Evolutionary conservation across 176 grass and related monocot genomes (phyloP), one percentile per base, ranked within the genome.

Genomic region (Chloris gayana): DNA sequence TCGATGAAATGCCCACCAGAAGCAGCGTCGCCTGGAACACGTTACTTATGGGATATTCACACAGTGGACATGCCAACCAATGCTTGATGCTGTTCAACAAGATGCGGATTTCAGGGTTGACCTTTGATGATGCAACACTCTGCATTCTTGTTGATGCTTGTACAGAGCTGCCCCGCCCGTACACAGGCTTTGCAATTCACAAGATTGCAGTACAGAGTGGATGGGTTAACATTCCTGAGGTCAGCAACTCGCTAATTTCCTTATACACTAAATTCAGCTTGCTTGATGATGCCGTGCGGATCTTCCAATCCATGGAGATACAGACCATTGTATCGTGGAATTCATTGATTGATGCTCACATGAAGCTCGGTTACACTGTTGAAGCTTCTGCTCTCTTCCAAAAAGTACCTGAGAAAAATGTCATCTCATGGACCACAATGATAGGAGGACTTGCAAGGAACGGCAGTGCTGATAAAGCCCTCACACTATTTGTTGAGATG

Each of bases 201-300:
- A 76, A 82, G 46, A 38, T 88, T 25, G 26, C 69, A 3, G 11
- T 91, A 9, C 88, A 88, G 50, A 84, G 67, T 70, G 80, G 86
- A 72, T 91, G 79, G 80, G 74, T 29, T 71, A 32, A 18, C 18
- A 34, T 83, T 5, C 44, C 83, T 0, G 88, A 88, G 69, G 86
- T 94, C 68, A 86, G 60, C 64, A 94, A 94, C 78, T 91, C 92
- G 1, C 59, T 94, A 41, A 75, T 94, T 60, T 88, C 88, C 29
- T 75, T 94, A 21, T 94, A 94, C 51, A 73, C 67, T 41, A 91
- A 81, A 67, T 94, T 94, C 59, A 63, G 47, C 63, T 71, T 84
- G 54, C 80, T 83, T 1, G 68, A 84, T 39, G 69, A 84, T n/a
- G 83, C 83, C 0, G 27, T 67, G 67, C 67, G 74, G 77, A 75